Conservation (phyloP, 345 rosid genomes). For the Gossypium raimondii region DNA sequence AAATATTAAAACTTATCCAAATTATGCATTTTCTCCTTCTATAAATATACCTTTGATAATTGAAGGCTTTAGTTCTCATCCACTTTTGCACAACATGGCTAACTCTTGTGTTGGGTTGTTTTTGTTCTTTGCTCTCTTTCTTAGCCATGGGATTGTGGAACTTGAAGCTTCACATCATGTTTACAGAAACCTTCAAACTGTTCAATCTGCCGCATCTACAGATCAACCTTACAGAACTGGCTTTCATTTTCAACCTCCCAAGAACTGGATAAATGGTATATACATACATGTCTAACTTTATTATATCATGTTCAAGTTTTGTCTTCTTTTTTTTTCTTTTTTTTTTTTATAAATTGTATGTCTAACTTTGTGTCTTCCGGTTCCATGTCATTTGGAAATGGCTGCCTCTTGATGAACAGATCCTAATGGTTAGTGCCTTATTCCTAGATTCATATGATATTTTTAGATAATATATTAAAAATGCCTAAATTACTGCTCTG, state of each 20-base stretch:
- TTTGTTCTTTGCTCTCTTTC: conserved; percentile 31
- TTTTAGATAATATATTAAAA: neutral
- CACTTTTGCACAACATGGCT: conserved; percentile 6
- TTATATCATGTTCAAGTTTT: neutral
- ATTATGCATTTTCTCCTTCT: neutral
- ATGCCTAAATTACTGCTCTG: neutral
- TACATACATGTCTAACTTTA: neutral
- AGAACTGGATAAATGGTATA: conserved; percentile 76
- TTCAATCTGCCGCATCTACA: conserved; percentile 20
- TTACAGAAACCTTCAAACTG: conserved; percentile 25
- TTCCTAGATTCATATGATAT: neutral
- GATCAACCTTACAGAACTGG: conserved; percentile 60
- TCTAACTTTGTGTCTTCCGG: conserved; percentile 19
- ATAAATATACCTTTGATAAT: neutral
- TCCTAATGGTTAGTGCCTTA: conserved; percentile 63
- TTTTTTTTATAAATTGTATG: neutral
- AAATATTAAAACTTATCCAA: neutral
- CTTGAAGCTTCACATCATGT: conserved; percentile 55
- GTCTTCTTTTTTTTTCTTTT: neutral
- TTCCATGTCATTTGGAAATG: conserved; percentile 16
- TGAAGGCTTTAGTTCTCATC: neutral
- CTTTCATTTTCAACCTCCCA: conserved; percentile 68
- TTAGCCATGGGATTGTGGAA: conserved; percentile 33
- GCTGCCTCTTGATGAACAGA: conserved; percentile 34
- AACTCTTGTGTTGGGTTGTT: conserved; percentile 16